Conservation (phyloP, 192 early-diverging fungal species). For the Coemansia sp. region DNA sequence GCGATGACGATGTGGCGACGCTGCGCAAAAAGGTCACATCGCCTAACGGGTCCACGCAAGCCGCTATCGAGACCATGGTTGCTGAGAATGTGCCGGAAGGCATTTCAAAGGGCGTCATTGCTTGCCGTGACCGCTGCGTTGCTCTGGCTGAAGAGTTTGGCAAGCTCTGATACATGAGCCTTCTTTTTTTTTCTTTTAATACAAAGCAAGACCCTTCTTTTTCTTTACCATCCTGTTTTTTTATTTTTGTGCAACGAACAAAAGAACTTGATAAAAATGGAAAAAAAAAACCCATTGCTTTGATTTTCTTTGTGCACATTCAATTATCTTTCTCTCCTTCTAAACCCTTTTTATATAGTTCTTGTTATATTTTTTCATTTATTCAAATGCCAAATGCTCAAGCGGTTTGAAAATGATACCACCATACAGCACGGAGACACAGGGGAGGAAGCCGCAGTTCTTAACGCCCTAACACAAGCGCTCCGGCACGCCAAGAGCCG, state of each 20-base stretch:
- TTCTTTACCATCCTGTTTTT: not conserved
- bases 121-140: constrained; percentile 31
- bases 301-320: not conserved
- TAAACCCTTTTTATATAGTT: not conserved
- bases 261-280: not conserved
- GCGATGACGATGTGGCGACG: constrained; percentile 67
- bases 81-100: constrained; percentile 45
- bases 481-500: not conserved
- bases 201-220: too few relatives aligned
- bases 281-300: not conserved
- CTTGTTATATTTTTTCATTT: not conserved
- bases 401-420: constrained; percentile 8
- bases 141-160: constrained; percentile 46
- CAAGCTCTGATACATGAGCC: constrained; percentile 17
- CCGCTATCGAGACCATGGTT: constrained; percentile 78
- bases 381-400: constrained; percentile 5
- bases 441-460: not conserved
- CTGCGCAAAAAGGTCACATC: constrained; percentile 87
- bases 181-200: not conserved
- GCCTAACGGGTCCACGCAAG: constrained; percentile 92
- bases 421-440: not conserved
- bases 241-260: not conserved
- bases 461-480: not conserved
- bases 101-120: constrained; percentile 24
- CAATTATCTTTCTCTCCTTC: not conserved